Percentiles rank a stretch among this genome's conserved stretches.
Conservation (phyloP, 257 asterid genomes). For the Solanum dulcamara region DNA sequence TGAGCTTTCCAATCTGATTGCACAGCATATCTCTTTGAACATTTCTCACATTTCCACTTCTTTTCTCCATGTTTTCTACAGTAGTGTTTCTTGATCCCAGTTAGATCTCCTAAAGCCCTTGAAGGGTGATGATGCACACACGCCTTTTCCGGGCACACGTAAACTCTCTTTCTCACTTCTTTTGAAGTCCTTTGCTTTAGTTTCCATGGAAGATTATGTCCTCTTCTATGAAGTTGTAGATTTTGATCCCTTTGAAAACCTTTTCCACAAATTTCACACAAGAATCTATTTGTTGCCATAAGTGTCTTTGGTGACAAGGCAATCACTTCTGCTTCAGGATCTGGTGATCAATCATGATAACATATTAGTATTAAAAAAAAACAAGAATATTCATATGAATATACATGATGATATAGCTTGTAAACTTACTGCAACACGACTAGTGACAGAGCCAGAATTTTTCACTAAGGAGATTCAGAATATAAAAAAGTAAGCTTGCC, state of each 20-base stretch:
- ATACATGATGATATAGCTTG: not conserved
- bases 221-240: conserved; percentile 80
- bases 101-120: conserved; percentile 84
- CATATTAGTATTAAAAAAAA: too few relatives aligned
- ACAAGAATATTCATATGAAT: conserved; percentile 1
- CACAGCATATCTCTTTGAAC: conserved; percentile 78
- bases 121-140: conserved; percentile 80
- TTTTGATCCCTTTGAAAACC: conserved; percentile 94
- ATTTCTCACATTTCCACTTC: conserved; percentile 94
- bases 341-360: conserved; percentile 14
- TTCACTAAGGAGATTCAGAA: not conserved
- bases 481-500: conserved; percentile 19
- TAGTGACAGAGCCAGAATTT: not conserved
- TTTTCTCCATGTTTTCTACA: conserved; percentile 90
- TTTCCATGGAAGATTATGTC: conserved; percentile 91
- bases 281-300: conserved; percentile 85
- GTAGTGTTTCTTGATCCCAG: conserved; percentile 89
- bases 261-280: conserved; percentile 87
- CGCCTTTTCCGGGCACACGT: conserved; percentile 78
- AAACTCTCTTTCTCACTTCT: conserved; percentile 66
- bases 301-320: conserved; percentile 81
- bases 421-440: not conserved
- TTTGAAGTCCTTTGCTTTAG: conserved; percentile 71
- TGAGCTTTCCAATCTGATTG: conserved; percentile 96
- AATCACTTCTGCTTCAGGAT: conserved; percentile 89